Evolutionary conservation across 1,284 basidiomycete species (phyloP), one percentile per base, ranked within the genome.

Genomic region (Ceratobasidium sp.): DNA sequence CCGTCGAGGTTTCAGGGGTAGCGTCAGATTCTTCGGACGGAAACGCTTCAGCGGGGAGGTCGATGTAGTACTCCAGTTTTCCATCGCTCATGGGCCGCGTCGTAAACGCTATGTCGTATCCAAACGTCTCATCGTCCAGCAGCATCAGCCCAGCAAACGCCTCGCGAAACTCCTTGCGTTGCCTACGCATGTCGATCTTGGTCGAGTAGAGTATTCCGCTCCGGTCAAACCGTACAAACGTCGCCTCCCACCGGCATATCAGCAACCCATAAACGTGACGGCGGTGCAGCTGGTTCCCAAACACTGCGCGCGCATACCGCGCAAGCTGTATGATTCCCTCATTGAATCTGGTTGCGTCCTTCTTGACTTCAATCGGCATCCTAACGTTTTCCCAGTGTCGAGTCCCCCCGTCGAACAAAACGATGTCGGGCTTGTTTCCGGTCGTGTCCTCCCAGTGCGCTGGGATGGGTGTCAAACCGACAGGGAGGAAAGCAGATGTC

Each of bases 151-250:
- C 61, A 1, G 72, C 72, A n/a, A 75, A 53, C 23, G 72, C 69
- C 33, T 55, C 23, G 10, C 53, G 44, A 42, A 71, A 71, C 53
- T n/a, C 39, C 40, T 58, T 3, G 7, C 42, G 15, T 23, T 56
- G 15, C 7, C 44, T 46, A n/a, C 46, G 49, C 28, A 71, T 42
- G 33, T 71, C 55, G 18, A 71, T 71, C 23, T 15, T 3, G 13
- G 13, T 15, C 40, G 69, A 71, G 18, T 71, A 58, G 33, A 71
- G 40, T 28, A 71, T 60, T 1, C 69, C 69, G n/a, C 53, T 33
- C 40, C 69, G 69, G 40, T 71, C 69, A 39, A 58, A 71, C 28
- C 53, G 69, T 13, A 71, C 69, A 23, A 71, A 71, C 3, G 69
- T 71, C 20, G 55, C 69, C 7, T 40, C 39, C 15, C 26, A 2